These are phyloP conservation scores for Gastrolobium villosum DNA, from an alignment of 306 rosid genomes.

Conservation along the genomic window DNA sequence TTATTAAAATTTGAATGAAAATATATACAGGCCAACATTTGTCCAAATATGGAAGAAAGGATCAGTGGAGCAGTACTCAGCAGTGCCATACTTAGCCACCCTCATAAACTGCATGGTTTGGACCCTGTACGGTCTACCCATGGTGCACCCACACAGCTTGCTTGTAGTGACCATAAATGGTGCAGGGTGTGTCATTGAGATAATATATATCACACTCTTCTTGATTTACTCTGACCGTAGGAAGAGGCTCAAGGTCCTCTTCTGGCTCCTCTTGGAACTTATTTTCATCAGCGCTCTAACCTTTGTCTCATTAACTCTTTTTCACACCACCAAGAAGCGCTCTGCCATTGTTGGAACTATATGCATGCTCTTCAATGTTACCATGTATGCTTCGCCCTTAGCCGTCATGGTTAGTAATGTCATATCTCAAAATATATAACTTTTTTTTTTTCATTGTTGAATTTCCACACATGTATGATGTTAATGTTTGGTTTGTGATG, in stretches of 20 bases:
- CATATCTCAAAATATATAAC: not conserved
- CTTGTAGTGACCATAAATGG: slow-evolving; percentile 77
- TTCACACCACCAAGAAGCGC: slow-evolving; percentile 55
- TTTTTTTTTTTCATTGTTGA: not conserved
- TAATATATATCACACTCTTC: slow-evolving; percentile 65
- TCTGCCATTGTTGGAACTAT: slow-evolving; percentile 72
- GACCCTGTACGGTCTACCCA: slow-evolving; percentile 77
- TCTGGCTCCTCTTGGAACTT: slow-evolving; percentile 54
- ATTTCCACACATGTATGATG: not conserved
- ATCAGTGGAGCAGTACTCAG: slow-evolving; percentile 76
- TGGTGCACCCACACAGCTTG: slow-evolving; percentile 68
- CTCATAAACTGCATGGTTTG: slow-evolving; percentile 77
- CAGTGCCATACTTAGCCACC: slow-evolving; percentile 76
- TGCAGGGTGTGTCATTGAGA: slow-evolving; percentile 62
- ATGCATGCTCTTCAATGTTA: slow-evolving; percentile 68
- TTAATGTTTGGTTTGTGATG: not conserved
- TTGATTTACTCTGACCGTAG: slow-evolving; percentile 58
- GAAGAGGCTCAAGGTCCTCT: slow-evolving; percentile 60
- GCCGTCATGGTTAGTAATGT: slow-evolving; percentile 61
- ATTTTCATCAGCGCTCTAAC: slow-evolving; percentile 53
- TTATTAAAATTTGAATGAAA: too few species aligned
- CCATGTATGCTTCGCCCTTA: slow-evolving; percentile 87
- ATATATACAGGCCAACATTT: slow-evolving; percentile 68
- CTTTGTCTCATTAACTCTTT: slow-evolving; percentile 50
- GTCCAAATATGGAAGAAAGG: slow-evolving; percentile 70